Conservation (phyloP, 495 filamentous ascomycete species). For the Friedmanniomyces simplex region DNA sequence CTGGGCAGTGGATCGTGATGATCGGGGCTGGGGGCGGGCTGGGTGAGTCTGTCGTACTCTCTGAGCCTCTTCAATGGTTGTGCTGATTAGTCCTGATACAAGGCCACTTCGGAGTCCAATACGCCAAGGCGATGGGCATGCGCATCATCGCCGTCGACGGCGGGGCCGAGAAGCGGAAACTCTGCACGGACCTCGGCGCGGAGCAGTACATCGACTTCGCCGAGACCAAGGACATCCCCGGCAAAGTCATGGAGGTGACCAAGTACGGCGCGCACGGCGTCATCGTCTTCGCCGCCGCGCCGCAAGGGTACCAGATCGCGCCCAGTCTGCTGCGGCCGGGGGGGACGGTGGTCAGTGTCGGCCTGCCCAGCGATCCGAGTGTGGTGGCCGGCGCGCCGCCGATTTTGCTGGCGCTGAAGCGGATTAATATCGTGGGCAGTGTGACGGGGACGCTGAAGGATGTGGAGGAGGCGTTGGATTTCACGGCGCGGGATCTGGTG, state of each 20-base stretch:
- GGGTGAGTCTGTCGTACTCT: too few relatives aligned
- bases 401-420: conserved; percentile 21
- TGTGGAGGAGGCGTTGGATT: conserved; percentile 27
- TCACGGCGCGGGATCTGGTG: conserved; percentile 26
- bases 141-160: conserved; percentile 32
- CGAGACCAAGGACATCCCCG: conserved; percentile 21
- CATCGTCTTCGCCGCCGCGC: conserved; percentile 24
- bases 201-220: conserved; percentile 35
- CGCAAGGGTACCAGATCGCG: conserved; percentile 17
- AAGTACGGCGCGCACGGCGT: conserved; percentile 26
- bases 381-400: conserved; percentile 25
- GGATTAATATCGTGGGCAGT: conserved; percentile 25
- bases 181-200: conserved; percentile 29
- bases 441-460: conserved; percentile 28
- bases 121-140: conserved; percentile 33
- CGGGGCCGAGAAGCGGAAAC: conserved; percentile 28
- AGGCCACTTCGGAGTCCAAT: conserved; percentile 19
- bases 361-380: conserved; percentile 14
- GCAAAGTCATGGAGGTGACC: conserved; percentile 22
- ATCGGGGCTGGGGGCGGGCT: conserved; percentile 27
- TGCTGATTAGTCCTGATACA: too few relatives aligned
- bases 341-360: conserved; percentile 26
- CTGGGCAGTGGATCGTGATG: conserved; percentile 28
- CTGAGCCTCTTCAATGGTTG: too few relatives aligned
- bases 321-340: conserved; percentile 22